Conservation (phyloP, 805 yeast species). For the Starmerella stellata region DNA sequence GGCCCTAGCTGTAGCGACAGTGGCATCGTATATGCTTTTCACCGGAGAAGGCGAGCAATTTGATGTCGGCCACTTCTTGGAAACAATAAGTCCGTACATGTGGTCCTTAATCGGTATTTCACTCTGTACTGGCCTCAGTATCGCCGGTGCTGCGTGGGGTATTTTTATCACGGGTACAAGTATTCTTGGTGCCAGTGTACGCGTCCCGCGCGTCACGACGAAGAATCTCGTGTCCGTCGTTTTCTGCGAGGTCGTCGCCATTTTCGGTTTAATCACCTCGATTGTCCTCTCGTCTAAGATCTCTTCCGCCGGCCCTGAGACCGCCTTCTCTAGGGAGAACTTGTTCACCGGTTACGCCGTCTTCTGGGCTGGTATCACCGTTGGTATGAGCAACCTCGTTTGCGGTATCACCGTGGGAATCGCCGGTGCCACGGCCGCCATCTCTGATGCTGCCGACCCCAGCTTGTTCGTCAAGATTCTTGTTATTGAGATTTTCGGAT, state of each 20-base stretch:
- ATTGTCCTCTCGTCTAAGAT: conserved; percentile 90
- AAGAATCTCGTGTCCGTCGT: conserved; percentile 90
- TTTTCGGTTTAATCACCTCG: conserved; percentile 92
- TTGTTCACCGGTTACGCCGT: conserved; percentile 86
- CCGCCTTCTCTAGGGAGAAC: conserved; percentile 60
- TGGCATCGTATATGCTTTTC: conserved; percentile 33
- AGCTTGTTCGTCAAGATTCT: conserved; percentile 85
- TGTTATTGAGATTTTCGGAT: conserved; percentile 93
- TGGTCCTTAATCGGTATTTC: conserved; percentile 91
- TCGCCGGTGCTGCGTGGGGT: conserved; percentile 99
- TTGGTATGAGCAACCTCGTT: conserved; percentile 77
- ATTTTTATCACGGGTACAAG: conserved; percentile 90
- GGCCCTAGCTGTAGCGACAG: conserved; percentile 9
- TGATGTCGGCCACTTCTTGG: conserved; percentile 76
- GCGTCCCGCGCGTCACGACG: conserved; percentile 92
- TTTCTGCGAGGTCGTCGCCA: conserved; percentile 98
- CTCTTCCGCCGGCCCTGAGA: conserved; percentile 40
- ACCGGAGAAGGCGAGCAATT: conserved; percentile 84
- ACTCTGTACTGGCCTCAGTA: conserved; percentile 80
- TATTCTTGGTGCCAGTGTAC: conserved; percentile 93
- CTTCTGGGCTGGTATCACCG: conserved; percentile 97
- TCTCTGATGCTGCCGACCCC: conserved; percentile 94
- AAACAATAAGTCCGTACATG: conserved; percentile 79
- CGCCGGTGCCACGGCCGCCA: conserved; percentile 97
- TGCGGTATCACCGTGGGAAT: conserved; percentile 96